Percentiles rank a stretch among this genome's conserved stretches.
Evolutionary conservation across 306 rosid species (phyloP).

Genomic region (Cucumis melo): DNA sequence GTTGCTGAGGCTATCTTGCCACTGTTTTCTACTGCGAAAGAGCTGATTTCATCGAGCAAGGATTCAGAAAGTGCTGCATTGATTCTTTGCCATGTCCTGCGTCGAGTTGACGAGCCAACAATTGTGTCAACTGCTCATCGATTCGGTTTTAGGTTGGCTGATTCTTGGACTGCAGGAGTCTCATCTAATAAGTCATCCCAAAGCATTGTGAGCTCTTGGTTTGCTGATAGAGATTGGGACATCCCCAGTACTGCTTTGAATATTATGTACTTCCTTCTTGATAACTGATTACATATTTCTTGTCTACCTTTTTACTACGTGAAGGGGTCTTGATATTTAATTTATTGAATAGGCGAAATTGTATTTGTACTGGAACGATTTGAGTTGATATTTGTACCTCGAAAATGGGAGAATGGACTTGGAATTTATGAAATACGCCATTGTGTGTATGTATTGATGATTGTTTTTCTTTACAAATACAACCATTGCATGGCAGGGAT

Average conservation of each 20-base stretch:
- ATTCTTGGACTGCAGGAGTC: slow-evolving; percentile 47
- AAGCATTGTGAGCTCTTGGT: slow-evolving; percentile 41
- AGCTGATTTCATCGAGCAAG: slow-evolving; percentile 32
- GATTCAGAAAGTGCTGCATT: slow-evolving; percentile 20
- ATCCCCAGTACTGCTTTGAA: slow-evolving; percentile 46
- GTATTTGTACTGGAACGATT: neutral
- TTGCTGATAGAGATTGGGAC: slow-evolving; percentile 30
- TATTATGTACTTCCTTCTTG: slow-evolving; percentile 46
- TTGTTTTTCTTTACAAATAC: no score
- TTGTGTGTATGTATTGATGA: neutral
- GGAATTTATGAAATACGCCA: neutral
- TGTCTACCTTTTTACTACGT: neutral
- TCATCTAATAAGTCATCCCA: slow-evolving; percentile 13
- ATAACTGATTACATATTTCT: slow-evolving; percentile 11
- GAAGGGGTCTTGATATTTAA: neutral
- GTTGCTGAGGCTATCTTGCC: slow-evolving; percentile 65
- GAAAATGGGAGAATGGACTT: neutral
- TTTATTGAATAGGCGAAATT: no score
- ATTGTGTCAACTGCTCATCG: slow-evolving; percentile 48
- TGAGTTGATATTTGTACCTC: neutral
- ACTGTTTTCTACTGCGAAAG: slow-evolving; percentile 66
- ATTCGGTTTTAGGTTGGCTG: slow-evolving; percentile 51
- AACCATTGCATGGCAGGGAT: no score
- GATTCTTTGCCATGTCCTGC: slow-evolving; percentile 68
- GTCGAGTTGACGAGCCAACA: slow-evolving; percentile 64